Evolutionary conservation across 495 filamentous ascomycete species (phyloP), one percentile per base, ranked within the genome.

Genomic region (Talaromyces wortmannii): DNA sequence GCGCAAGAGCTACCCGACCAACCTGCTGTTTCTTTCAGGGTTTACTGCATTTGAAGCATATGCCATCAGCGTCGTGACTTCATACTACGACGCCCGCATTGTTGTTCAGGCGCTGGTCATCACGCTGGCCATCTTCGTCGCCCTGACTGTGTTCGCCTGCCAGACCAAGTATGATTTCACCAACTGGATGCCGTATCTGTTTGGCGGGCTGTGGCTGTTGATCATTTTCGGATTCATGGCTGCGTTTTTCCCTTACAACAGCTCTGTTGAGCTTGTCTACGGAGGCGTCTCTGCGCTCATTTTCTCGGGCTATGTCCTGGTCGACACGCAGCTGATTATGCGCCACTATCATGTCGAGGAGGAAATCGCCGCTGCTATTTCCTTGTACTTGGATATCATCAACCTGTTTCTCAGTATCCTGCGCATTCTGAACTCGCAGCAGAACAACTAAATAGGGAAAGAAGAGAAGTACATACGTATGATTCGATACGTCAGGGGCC

Each of bases 81-180:
- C 89, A 48, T 94, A 90, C 76, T 97, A 90, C 75, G 70, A 91
- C 13, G 78, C 82, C 7, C 70, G 71, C 40, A 87, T 97, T 63
- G 95, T 98, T 7, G 77, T 98, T 17, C 84, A 96, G 71, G 94
- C 94, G 11, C 85, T 96, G 15, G 67, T 95, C 56, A 83, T 99
- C 45, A 99, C 94, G 0, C 83, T 89, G 5, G 92, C 88, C 48
- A 91, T 99, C 66, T 99, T 99, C 72, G 75, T 96, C 45, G 92
- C 87, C 45, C 79, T 99, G 45, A 97, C 92, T 0, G 68, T 94
- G 10, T 99, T 97, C 69, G 94, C 94, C 31, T 95, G 92, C 83
- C 94, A 99, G 73, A 90, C 89, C 50, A 96, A 95, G 67, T 97
- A 97, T 68, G 95, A 99, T 78, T 97, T 99, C 71, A 97, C 91